Conservation (phyloP, 2,329 filamentous ascomycete genomes). For the Penicillium sclerotiorum region DNA sequence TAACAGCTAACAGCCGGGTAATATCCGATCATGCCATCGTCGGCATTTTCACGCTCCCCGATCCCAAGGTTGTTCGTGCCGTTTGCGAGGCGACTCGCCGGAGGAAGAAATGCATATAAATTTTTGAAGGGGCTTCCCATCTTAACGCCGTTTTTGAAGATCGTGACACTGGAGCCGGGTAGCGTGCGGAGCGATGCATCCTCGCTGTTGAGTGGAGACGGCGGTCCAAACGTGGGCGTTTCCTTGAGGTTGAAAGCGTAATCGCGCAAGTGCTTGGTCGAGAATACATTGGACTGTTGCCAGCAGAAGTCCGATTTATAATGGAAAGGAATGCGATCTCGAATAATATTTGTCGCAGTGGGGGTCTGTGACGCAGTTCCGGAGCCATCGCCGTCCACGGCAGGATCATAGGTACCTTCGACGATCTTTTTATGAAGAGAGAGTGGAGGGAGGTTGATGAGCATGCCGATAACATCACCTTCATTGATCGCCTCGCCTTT, state of each 20-base stretch:
- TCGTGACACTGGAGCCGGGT: constrained; percentile 79
- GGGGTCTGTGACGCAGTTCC: constrained; percentile 45
- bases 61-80: constrained; percentile 50
- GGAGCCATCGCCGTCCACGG: constrained; percentile 61
- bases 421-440: constrained; percentile 85
- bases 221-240: constrained; percentile 50
- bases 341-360: constrained; percentile 78
- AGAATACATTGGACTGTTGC: constrained; percentile 66
- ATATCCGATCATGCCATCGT: constrained; percentile 94
- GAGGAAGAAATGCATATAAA: constrained; percentile 86
- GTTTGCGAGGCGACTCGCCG: constrained; percentile 65
- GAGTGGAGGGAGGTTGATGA: constrained; percentile 87
- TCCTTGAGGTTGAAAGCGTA: constrained; percentile 51
- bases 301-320: constrained; percentile 95
- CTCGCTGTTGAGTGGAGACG: constrained; percentile 65
- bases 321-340: constrained; percentile 90
- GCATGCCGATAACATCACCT: constrained; percentile 90
- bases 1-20: constrained; percentile 93
- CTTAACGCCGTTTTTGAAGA: constrained; percentile 89
- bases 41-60: constrained; percentile 80
- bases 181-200: constrained; percentile 79
- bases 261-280: constrained; percentile 85
- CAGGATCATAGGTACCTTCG: constrained; percentile 82
- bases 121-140: constrained; percentile 88
- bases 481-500: constrained; percentile 77